Evolutionary conservation across 2,329 filamentous ascomycete species (phyloP), one percentile per base, ranked within the genome.

Genomic region (Coccinonectria pachysandricola): DNA sequence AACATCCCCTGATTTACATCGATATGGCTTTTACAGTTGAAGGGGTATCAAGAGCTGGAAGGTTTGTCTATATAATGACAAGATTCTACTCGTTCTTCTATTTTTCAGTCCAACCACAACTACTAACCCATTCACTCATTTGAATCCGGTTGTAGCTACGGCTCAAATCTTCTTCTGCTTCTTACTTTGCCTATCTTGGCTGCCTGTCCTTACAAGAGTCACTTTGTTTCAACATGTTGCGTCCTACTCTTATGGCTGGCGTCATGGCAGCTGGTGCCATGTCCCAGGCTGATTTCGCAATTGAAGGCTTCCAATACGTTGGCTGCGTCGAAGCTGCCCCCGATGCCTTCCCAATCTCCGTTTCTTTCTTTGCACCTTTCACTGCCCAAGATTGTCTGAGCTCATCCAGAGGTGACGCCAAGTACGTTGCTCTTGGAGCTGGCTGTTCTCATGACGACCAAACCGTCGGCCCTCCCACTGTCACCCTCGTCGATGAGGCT

Each of bases 261-360:
- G 30, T 54, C n/a, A 18, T 54, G 24, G 44, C 41, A 15, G 29
- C 35, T 28, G 22, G 35, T 19, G 35, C 36, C 26, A 21, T 37
- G 9, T 43, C 46, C n/a, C 37, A 43, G 19, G 21, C 35, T 8
- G 28, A 33, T 8, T 28, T 34, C 19, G 30, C 42, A 23, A 13
- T 32, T 26, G 7, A 28, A 12, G 31, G 34, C 8, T 46, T 39
- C 30, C 26, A 42, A 21, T 50, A 48, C 30, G 26, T 50, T 28
- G 51, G 48, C 30, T 54, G 51, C 40, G 40, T 46, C 23, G 21
- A 42, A 15, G 35, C 35, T 26, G 20, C 34, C 4, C 28, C 34
- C 4, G 15, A 30, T 8, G 17, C 24, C 8, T 52, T 51, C 21
- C 26, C 38, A 13, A 15, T 32, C 19, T 17, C 21, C 12, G 26